Base-by-base conservation (phyloP, 1,139 yeast species). In the Geotrichum cucujoidarum region DNA sequence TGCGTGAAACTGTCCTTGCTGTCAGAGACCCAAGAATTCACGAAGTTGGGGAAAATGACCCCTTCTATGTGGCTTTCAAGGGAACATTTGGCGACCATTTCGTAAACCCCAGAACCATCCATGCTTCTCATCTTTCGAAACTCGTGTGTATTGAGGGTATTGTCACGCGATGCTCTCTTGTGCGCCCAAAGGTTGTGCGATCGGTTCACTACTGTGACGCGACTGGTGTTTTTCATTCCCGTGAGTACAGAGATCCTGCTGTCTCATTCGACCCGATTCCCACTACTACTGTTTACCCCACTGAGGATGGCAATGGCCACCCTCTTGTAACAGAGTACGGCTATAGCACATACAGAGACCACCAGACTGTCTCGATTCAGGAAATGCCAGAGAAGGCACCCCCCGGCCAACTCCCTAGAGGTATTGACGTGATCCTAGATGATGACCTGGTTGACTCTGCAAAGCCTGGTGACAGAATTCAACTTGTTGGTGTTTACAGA, bases 361-460 rank as follows among this genome's bases (percentile, higher is more conserved):
- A 92, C 63, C 99, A 92, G 68, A 85, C 89, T 40, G 77, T 92
- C 32, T 81, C 96, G 0, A 84, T 92, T 33, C 99, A 92, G 67
- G 99, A 92, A 70, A 87, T 94, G 92, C 99, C 98, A 1, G 99
- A 92, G 69, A 77, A 84, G 57, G 97, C 98, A 0, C 98, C 98
- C 16, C 95, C 97, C 1, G 98, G 99, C 52, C 98, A 92, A 68
- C 74, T 92, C 55, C 98, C 99, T 36, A 75, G 98, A 57, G 83
- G 95, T 1, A 78, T 92, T 35, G 98, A 92, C 63, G 85, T 92
- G 33, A 78, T 92, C 20, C 72, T 94, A 62, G 97, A 92, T 65
- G 97, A 90, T 61, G 98, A 92, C 64, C 74, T 92, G 56, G 98
- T 92, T 1, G 99, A 92, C 63, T 70, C 72, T 49, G 86, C 89